phyloP scores from a whole-genome alignment of 495 filamentous ascomycete species.

The Penicillium steckii region DNA sequence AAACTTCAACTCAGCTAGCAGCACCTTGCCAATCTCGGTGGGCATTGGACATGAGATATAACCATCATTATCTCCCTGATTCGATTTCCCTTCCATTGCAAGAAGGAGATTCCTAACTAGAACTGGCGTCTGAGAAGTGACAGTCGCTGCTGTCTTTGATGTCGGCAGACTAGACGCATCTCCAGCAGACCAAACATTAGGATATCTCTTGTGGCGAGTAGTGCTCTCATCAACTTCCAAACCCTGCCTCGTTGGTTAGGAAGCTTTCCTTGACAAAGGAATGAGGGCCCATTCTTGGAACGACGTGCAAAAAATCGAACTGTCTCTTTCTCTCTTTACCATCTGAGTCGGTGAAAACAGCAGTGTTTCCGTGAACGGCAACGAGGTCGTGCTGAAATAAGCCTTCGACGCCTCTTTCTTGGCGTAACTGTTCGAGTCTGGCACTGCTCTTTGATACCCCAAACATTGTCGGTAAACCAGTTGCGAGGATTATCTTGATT shows the following conservation, averaged over 20 bases:
- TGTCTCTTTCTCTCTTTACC: slow-evolving; percentile 45
- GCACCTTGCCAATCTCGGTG: slow-evolving; percentile 64
- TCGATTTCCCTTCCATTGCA: slow-evolving; percentile 53
- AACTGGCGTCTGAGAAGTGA: slow-evolving; percentile 62
- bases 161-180: slow-evolving; percentile 67
- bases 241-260: slow-evolving; percentile 59
- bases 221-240: slow-evolving; percentile 62
- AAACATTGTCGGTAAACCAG: slow-evolving; percentile 63
- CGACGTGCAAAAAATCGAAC: slow-evolving; percentile 63
- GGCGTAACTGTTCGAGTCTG: slow-evolving; percentile 57
- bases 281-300: slow-evolving; percentile 62
- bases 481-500: slow-evolving; percentile 62
- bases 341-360: slow-evolving; percentile 48
- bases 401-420: slow-evolving; percentile 62
- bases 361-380: slow-evolving; percentile 55
- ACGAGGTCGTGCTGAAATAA: slow-evolving; percentile 67
- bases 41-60: slow-evolving; percentile 69
- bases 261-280: slow-evolving; percentile 57
- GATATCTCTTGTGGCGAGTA: slow-evolving; percentile 57
- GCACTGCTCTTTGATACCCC: slow-evolving; percentile 67
- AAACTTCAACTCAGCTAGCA: slow-evolving; percentile 72
- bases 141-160: slow-evolving; percentile 66
- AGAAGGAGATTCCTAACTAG: slow-evolving; percentile 56
- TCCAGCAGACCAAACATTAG: slow-evolving; percentile 72
- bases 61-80: slow-evolving; percentile 56